A percentile compares a stretch with the other conserved stretches of the same genome.
Conservation (phyloP, 2,329 filamentous ascomycete species). For the Clarireedia hainanense region DNA sequence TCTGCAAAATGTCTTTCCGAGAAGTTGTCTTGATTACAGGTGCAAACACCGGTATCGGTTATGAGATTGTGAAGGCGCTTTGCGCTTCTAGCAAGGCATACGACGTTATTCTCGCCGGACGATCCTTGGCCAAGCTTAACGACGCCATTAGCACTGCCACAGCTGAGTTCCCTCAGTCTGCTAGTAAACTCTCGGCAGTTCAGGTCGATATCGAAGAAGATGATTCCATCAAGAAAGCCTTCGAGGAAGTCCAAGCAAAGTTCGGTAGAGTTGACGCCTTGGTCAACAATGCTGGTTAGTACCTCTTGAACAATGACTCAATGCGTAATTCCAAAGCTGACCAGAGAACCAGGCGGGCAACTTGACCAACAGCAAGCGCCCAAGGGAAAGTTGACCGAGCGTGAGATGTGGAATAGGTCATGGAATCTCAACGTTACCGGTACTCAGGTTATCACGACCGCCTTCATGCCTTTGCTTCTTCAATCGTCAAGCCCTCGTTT, state of each 20-base stretch:
- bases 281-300: conserved; percentile 30
- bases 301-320: conserved; percentile 4
- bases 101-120: conserved; percentile 36
- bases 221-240: conserved; percentile 28
- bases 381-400: conserved; percentile 25
- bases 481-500: conserved; percentile 37
- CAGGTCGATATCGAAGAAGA: conserved; percentile 30
- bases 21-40: conserved; percentile 31
- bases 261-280: conserved; percentile 30
- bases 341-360: conserved; percentile 8
- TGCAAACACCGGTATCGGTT: conserved; percentile 34
- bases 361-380: conserved; percentile 27
- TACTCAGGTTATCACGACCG: conserved; percentile 31
- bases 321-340: not conserved
- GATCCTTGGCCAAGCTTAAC: conserved; percentile 34
- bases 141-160: conserved; percentile 31
- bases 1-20: not conserved
- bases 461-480: conserved; percentile 35
- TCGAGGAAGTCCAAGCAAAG: conserved; percentile 23
- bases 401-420: conserved; percentile 34
- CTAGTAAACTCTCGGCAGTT: conserved; percentile 19
- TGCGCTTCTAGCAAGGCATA: conserved; percentile 7
- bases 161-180: conserved; percentile 28
- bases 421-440: conserved; percentile 39
- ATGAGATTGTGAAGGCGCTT: conserved; percentile 28